Base-by-base conservation (phyloP, 2,329 filamentous ascomycete genomes). In the Monosporascus sp. region DNA sequence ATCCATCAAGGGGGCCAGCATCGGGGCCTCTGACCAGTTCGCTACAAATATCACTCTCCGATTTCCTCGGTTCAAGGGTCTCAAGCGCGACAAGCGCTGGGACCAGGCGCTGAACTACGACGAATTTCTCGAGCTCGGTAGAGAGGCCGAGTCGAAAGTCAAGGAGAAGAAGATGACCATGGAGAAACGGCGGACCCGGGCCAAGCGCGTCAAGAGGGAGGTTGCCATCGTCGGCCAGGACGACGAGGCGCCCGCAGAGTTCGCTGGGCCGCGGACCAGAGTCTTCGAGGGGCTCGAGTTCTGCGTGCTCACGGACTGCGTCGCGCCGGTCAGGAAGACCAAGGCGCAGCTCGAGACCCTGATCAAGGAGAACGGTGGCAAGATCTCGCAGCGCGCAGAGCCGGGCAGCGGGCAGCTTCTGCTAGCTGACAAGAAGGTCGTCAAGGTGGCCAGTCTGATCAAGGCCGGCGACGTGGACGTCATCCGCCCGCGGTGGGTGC, bases 51-150 rank as follows among this genome's bases (percentile, higher is more conserved):
- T 87, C 56, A 97, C 94, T 0, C 74, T 99, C 40, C 86, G 94
- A 1, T 99, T 99, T 63, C 94, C 94, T 2, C 85, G 94, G 1
- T 96, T 97, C 71, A 91, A 91, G 58, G 81, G 79, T 37, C 73
- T 97, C 6, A 83, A 91, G 4, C 78, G 82, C n/a, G 94, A 97
- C 69, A 91, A 92, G 60, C 77, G 80, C 52, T 99, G 94, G 93
- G 79, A 88, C 48, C 83, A 84, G 36, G 90, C 90, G 0, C 76
- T 97, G 2, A 89, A 89, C 1, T 75, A 90, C 1, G 82, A 90
- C 46, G 89, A 91, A 46, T 96, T 97, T 62, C 72, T 86, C 19
- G 81, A 86, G 7, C 72, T 97, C 17, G 87, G 88, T 59, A 75
- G 76, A 6, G 81, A 81, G 20, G 85, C 84, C 1, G 87, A 94